These are phyloP conservation scores for Funneliformis geosporum DNA, from an alignment of 192 early-diverging fungal species.

Conservation along the genomic window DNA sequence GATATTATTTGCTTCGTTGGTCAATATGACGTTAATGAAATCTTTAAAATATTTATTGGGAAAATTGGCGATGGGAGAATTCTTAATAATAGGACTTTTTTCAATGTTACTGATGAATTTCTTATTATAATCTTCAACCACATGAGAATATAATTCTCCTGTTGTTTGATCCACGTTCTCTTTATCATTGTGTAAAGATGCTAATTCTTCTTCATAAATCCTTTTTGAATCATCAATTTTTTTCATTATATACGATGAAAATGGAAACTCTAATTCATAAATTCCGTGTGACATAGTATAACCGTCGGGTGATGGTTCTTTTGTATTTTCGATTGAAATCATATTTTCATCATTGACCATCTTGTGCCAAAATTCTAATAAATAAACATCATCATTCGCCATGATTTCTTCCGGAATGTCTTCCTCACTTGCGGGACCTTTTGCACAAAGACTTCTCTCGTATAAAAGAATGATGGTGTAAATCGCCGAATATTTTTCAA, in stretches of 20 bases:
- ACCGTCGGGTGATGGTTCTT: constrained; percentile 21
- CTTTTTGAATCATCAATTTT: constrained; percentile 20
- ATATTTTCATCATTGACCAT: constrained; percentile 23
- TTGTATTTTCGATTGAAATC: constrained; percentile 2
- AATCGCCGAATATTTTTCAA: constrained; percentile 4
- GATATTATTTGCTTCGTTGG: background rate
- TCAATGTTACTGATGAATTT: constrained; percentile 2
- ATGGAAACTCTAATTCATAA: constrained; percentile 25
- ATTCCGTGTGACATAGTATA: background rate
- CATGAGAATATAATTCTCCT: background rate
- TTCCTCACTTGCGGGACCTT: no score
- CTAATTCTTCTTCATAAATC: constrained; percentile 17
- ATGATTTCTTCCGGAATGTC: background rate
- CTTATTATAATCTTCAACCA: background rate
- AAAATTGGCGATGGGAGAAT: background rate
- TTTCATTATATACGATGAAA: constrained; percentile 24
- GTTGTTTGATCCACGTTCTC: constrained; percentile 20
- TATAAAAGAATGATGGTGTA: background rate
- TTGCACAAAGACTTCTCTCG: no score
- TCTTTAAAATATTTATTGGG: constrained; percentile 30
- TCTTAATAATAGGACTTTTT: background rate
- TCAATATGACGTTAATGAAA: constrained; percentile 17
- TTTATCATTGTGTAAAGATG: constrained; percentile 1
- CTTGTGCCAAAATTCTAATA: constrained; percentile 25
- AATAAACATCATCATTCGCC: background rate